A percentile compares a stretch with the other conserved stretches of the same genome.
Conservation (phyloP, 1,139 yeast species). For the Taphrina pruni region DNA sequence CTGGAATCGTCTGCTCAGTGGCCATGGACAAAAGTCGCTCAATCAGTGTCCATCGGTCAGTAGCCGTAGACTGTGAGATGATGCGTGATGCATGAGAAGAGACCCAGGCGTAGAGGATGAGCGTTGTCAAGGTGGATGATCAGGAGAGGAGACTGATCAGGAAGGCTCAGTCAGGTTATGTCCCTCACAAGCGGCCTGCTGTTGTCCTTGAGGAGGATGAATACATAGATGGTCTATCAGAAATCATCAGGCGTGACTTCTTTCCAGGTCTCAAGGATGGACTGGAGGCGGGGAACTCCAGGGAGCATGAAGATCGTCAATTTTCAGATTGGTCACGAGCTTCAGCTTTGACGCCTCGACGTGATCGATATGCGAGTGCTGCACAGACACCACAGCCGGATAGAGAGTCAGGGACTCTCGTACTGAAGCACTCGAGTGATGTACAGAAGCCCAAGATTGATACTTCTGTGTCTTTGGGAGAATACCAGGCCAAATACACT, state of each 20-base stretch:
- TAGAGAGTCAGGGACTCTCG: neutral
- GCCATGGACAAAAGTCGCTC: too few species aligned
- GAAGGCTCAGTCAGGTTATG: slow-evolving; percentile 28
- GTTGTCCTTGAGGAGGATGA: slow-evolving; percentile 48
- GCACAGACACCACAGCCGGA: neutral
- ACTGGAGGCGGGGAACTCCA: neutral
- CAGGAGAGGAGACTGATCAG: slow-evolving; percentile 24
- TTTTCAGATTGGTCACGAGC: slow-evolving; percentile 1
- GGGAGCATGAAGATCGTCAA: neutral
- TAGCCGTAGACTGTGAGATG: too few species aligned
- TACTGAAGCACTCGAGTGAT: neutral
- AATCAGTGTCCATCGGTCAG: too few species aligned
- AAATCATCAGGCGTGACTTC: slow-evolving; percentile 50
- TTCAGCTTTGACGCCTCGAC: slow-evolving; percentile 4
- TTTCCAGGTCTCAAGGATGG: slow-evolving; percentile 48
- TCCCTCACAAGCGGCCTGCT: slow-evolving; percentile 31
- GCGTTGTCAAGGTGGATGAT: slow-evolving; percentile 13
- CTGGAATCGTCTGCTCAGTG: too few species aligned
- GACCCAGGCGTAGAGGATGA: slow-evolving; percentile 8
- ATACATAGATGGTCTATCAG: slow-evolving; percentile 48
- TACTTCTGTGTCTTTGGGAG: slow-evolving; percentile 41
- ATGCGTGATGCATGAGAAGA: neutral
- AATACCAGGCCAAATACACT: slow-evolving; percentile 50
- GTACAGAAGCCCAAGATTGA: neutral
- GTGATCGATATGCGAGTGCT: neutral